Evolutionary conservation across 306 rosid genomes (phyloP), one percentile per base, ranked within the genome.

Genomic region (Castanospermum australe): DNA sequence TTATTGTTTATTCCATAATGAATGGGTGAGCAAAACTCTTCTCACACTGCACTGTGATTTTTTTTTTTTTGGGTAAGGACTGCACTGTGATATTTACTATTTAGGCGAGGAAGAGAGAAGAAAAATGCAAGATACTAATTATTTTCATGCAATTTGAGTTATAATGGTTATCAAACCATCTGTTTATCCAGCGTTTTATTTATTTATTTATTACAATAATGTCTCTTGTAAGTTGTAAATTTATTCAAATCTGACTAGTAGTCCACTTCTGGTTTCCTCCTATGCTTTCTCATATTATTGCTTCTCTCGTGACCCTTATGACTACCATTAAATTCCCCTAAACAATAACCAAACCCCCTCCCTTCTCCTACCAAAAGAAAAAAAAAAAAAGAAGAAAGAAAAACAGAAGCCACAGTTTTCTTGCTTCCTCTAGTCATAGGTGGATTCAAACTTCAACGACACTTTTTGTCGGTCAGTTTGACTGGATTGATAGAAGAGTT

Each of bases 391-490:
- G n/a, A 51, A 61, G 14, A 24, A 18, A 18, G 5, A 2, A 42
- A 35, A 47, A 60, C 0, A 14, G 52, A 61, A 48, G 32, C 20
- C 71, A 33, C 5, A 59, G 28, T 17, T 55, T 71, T 73, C 47
- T 59, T 52, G 17, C n/a, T 22, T 56, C 15, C 14, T 44, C 21
- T 1, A 38, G 79, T 81, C 61, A 70, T 76, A 17, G 86, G 84
- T 88, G 41, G 61, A 83, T 90, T 92, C 91, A 87, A 90, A 92
- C 77, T 81, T 86, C 76, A 85, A 92, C 67, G 82, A 78, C 78
- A 80, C 62, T 56, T 52, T 71, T 24, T 86, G 80, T 82, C 85
- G 93, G 85, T 63, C 93, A 87, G 90, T 92, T 86, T 90, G 95
- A 92, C 92, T 81, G 90, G 75, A 75, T 64, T 48, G 72, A 33